Percentiles rank a stretch among this genome's conserved stretches.
phyloP scores from a whole-genome alignment of 805 yeast genomes.

The Clavispora asparagi region DNA sequence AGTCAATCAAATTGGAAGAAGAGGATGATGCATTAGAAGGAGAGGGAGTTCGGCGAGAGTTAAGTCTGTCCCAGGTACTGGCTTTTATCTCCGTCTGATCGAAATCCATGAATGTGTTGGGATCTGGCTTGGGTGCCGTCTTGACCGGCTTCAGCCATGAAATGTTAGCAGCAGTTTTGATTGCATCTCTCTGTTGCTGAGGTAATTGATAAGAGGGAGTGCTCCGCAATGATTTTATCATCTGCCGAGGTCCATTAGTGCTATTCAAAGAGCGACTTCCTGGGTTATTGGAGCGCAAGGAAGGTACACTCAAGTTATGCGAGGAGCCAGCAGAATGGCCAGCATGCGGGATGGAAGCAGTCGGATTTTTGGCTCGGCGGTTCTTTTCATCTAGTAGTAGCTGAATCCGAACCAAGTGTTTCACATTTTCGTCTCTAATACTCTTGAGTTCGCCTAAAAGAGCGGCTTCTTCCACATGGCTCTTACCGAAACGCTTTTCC shows the following conservation, averaged over 20 bases:
- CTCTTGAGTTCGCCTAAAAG: slow-evolving; percentile 24
- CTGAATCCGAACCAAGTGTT: slow-evolving; percentile 38
- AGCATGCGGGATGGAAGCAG: slow-evolving; percentile 4
- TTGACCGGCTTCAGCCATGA: slow-evolving; percentile 8
- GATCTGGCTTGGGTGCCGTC: slow-evolving; percentile 8
- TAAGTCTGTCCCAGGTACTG: slow-evolving; percentile 24
- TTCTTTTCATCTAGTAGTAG: slow-evolving; percentile 31
- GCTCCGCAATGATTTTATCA: slow-evolving; percentile 19
- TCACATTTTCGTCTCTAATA: slow-evolving; percentile 39
- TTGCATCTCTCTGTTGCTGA: slow-evolving; percentile 17
- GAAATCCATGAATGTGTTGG: slow-evolving; percentile 32
- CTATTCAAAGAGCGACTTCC: slow-evolving; percentile 11
- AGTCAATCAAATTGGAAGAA: slow-evolving; percentile 62
- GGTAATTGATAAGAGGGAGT: slow-evolving; percentile 6
- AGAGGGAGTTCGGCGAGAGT: slow-evolving; percentile 6
- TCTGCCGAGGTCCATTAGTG: slow-evolving; percentile 15
- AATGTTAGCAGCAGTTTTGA: slow-evolving; percentile 12
- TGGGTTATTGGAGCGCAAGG: slow-evolving; percentile 16
- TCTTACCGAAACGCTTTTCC: slow-evolving; percentile 36
- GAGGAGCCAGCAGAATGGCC: background rate
- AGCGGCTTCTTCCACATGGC: slow-evolving; percentile 12
- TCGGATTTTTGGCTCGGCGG: slow-evolving; percentile 8
- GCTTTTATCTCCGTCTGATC: slow-evolving; percentile 29
- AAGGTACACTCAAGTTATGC: slow-evolving; percentile 23
- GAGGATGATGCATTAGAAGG: slow-evolving; percentile 7